Base-by-base conservation (phyloP, 371 early-diverging fungal species). In the Choanephora cucurbitarum region DNA sequence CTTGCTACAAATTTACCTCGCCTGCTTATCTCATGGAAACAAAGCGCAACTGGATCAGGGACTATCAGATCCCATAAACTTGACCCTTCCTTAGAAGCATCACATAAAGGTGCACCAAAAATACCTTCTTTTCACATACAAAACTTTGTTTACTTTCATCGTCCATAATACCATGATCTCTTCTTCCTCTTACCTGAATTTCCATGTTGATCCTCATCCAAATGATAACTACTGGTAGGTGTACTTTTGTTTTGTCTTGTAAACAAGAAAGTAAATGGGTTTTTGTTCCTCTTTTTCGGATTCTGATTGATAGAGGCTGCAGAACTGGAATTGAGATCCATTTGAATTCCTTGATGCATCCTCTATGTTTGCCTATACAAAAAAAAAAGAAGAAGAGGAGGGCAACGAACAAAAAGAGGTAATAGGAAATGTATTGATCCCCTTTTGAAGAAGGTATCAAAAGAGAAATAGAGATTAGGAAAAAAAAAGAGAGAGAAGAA, bases 91-190 rank as follows among this genome's bases (percentile, higher is more conserved):
- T 60, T 65, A 14, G 55, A 52, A 2, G 66, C 60, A 34, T 60
- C 57, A 17, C 58, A 60, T 32, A 65, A 31, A 52, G 60, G 54
- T n/a, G 45, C 57, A 34, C 66, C 66, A 53, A 65, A 65, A 22
- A 65, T 56, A 22, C 60, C 66, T 60, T 39, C 5, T 24, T n/a
- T n/a, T n/a, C n/a, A n/a, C 32, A 13, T 43, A 10, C 9, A 28
- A 10, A 17, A 19, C 14, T 49, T 48, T 32, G 31, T 42, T 11
- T 32, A 19, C 18, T 23, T 19, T 19, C 7, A 40, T 23, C 2
- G 21, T 39, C n/a, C n/a, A n/a, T n/a, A n/a, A n/a, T n/a, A n/a
- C n/a, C n/a, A n/a, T n/a, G n/a, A n/a, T n/a, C n/a, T n/a, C n/a
- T n/a, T n/a, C 8, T n/a, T 14, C 3, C 7, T 28, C 5, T 50